Evolutionary conservation across 768 basidiomycete genomes (phyloP), one percentile per base, ranked within the genome.

Genomic region (Trametes villosa): DNA sequence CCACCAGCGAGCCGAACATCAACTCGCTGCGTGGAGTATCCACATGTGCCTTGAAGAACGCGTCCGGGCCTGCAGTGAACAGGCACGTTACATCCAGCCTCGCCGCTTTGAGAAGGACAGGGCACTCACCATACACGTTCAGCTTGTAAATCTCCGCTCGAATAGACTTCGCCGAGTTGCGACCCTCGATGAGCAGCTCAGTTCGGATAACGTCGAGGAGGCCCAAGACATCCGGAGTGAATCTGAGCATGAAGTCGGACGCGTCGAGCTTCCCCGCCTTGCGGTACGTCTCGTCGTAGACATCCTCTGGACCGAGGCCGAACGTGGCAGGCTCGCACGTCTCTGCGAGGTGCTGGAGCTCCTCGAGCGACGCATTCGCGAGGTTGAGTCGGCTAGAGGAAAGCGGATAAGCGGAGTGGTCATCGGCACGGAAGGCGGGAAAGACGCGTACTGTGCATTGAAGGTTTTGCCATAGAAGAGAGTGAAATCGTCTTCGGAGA

Each of bases 1-100:
- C 62, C 1, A 84, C 78, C 8, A 86, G 75, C 1, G 83, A 83
- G 1, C 80, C 83, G 36, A 86, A 79, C 77, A 84, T 83, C 27
- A 65, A 63, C 9, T 73, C 70, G 9, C 70, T 65, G 9, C 78
- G 76, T 6, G 80, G 81, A 0, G 82, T 82, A 58, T 83, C 84
- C 41, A 77, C 73, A 62, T 83, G 83, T 0, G 78, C 40, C 63
- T 81, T 82, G 74, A 83, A 84, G 65, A 81, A 83, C 0, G 76
- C 49, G n/a, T 49, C 26, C n/a, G 76, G 11, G 72, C 81, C 46
- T 75, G 65, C 1, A 31, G 0, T 36, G 36, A 18, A 18, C 4
- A 38, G 36, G 15, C 5, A 13, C 29, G 15, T 31, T 49, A 4
- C 40, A 8, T 3, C 31, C 27, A 53, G 22, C 48, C 22, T 13